A percentile compares a stretch with the other conserved stretches of the same genome.
These are phyloP conservation scores for Tripterygium wilfordii DNA, from an alignment of 177 flowering plant genomes.

Conservation along the genomic window DNA sequence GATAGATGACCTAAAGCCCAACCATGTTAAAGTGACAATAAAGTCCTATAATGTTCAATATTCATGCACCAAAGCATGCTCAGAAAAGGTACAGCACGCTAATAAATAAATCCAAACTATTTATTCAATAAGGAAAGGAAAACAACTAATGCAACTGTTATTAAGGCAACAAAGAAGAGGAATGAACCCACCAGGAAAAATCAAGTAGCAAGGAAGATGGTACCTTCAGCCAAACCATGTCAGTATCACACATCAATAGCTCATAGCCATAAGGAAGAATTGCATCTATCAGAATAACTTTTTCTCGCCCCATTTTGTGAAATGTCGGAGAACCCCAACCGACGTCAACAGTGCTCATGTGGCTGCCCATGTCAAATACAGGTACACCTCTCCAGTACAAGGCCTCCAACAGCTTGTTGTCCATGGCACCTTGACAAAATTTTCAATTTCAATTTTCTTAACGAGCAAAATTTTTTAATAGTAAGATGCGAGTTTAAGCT, in stretches of 20 bases:
- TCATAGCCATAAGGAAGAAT: conserved; percentile 87
- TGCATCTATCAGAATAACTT: conserved; percentile 76
- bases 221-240: conserved; percentile 99
- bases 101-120: too few species aligned
- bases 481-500: too few species aligned
- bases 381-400: conserved; percentile 96
- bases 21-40: too few species aligned
- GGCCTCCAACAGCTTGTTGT: conserved; percentile 77
- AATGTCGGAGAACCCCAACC: conserved; percentile 98
- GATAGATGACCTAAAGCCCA: too few species aligned
- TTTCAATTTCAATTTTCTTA: conserved; percentile 5
- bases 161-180: background rate
- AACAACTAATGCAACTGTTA: background rate
- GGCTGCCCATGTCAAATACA: conserved; percentile 97
- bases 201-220: conserved; percentile 2
- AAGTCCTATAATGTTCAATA: too few species aligned
- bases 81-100: too few species aligned
- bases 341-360: conserved; percentile 85
- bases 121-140: too few species aligned
- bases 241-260: conserved; percentile 96
- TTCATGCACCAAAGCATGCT: too few species aligned
- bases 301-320: conserved; percentile 99
- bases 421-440: conserved; percentile 85
- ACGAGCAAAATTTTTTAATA: too few species aligned
- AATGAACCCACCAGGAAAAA: background rate